These are phyloP conservation scores for Fraxinus paxiana DNA, from an alignment of 305 asterid genomes.

Conservation along the genomic window DNA sequence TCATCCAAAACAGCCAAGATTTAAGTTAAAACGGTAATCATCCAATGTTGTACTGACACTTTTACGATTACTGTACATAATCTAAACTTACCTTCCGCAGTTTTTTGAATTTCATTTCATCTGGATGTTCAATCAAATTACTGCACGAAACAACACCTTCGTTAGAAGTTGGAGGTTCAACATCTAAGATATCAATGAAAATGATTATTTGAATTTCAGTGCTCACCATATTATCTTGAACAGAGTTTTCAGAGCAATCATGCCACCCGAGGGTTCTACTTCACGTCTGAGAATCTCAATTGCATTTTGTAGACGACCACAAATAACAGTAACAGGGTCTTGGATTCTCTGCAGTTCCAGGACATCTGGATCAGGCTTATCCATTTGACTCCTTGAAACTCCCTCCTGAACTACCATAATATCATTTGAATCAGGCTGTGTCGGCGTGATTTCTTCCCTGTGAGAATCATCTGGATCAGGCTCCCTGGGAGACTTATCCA, in stretches of 20 bases:
- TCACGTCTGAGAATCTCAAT: conserved; percentile 58
- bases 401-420: conserved; percentile 9
- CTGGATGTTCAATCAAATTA: conserved; percentile 77
- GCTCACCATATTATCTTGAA: conserved; percentile 54
- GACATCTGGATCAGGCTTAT: conserved; percentile 58
- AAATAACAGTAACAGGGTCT: conserved; percentile 64
- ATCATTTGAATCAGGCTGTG: conserved; percentile 34
- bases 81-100: conserved; percentile 60
- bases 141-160: conserved; percentile 40
- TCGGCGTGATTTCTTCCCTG: conserved; percentile 23
- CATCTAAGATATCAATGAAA: not conserved
- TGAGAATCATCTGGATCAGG: conserved; percentile 29
- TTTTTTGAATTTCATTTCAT: conserved; percentile 67
- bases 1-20: conserved; percentile 22
- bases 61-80: not conserved
- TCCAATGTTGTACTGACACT: not conserved
- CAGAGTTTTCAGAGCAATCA: conserved; percentile 50
- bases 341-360: conserved; percentile 69
- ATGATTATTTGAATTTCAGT: not conserved
- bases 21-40: not conserved
- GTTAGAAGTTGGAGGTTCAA: conserved; percentile 10
- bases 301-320: conserved; percentile 62
- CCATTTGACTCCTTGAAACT: conserved; percentile 19
- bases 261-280: conserved; percentile 43
- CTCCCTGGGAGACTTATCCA: conserved; percentile 20